phyloP scores from a whole-genome alignment of 2,329 filamentous ascomycete genomes.

The Pseudogymnoascus sp. region DNA sequence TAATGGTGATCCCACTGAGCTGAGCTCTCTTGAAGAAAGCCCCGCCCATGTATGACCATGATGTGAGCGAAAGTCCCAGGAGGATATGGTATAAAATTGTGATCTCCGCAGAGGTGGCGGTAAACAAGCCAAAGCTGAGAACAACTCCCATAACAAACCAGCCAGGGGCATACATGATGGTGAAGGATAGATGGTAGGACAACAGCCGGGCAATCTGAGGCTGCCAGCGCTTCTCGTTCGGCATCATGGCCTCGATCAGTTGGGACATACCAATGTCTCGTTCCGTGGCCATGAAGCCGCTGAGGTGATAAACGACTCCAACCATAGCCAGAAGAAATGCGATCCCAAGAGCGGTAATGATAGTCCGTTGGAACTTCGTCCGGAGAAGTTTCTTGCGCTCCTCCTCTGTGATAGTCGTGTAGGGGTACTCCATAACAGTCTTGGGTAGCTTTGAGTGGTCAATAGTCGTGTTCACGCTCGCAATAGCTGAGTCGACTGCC shows the following conservation, averaged over 20 bases:
- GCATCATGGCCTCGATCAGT: slow-evolving; percentile 87
- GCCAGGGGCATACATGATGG: slow-evolving; percentile 69
- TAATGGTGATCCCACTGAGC: slow-evolving; percentile 74
- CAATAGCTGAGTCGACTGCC: slow-evolving; percentile 69
- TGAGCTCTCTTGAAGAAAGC: slow-evolving; percentile 83
- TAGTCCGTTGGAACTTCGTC: slow-evolving; percentile 60
- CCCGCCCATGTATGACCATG: slow-evolving; percentile 72
- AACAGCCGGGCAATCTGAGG: slow-evolving; percentile 71
- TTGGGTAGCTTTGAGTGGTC: slow-evolving; percentile 34
- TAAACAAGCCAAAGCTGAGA: slow-evolving; percentile 56
- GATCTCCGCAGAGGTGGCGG: slow-evolving; percentile 54
- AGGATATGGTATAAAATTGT: slow-evolving; percentile 70
- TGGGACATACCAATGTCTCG: slow-evolving; percentile 82
- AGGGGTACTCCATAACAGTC: slow-evolving; percentile 62
- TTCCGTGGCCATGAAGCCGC: slow-evolving; percentile 78
- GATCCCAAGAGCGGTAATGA: slow-evolving; percentile 71
- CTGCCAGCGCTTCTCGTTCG: slow-evolving; percentile 65
- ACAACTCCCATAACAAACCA: slow-evolving; percentile 73
- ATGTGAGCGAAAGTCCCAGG: slow-evolving; percentile 68
- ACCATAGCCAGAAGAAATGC: slow-evolving; percentile 74
- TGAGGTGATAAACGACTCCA: slow-evolving; percentile 78
- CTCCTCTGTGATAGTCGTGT: slow-evolving; percentile 62
- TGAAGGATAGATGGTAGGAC: slow-evolving; percentile 73
- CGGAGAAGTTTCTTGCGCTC: slow-evolving; percentile 62
- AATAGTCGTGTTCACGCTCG: slow-evolving; percentile 41